Base-by-base conservation (phyloP, 441 rosid genomes). In the Isatis lusitanica region DNA sequence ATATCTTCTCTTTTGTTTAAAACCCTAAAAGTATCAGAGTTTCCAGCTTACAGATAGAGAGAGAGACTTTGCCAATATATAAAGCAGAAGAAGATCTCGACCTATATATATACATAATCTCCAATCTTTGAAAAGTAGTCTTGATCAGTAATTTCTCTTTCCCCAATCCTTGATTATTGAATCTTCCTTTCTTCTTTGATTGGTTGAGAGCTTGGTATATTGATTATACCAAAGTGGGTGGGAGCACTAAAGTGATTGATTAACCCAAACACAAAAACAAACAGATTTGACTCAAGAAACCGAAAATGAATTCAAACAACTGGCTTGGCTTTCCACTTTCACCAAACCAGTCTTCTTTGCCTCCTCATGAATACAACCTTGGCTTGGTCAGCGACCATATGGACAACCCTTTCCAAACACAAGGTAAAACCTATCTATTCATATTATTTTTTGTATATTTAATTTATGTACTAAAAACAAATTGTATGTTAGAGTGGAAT, bases 261-360 rank as follows among this genome's bases (percentile, higher is more conserved):
- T 16, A 63, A 55, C 74, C 60, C 61, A 47, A 70, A 63, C 39
- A 63, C 43, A 74, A 55, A 16, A n/a, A 26, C 46, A 74, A 42
- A 63, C 62, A 44, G 28, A 75, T 56, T 76, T 76, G 52, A 63
- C 28, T 63, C 47, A 48, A 40, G 31, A 52, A 60, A n/a, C 36
- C 35, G 44, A 71, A 60, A 84, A 91, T 89, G 97, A 92, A 90
- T 85, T 84, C 99, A 68, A 95, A 95, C 90, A 95, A 95, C 88
- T 93, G 99, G 99, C 97, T 95, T 28, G 90, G 98, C 1, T 95
- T 95, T 71, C 97, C 99, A 6, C 94, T 91, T 69, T 91, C 99
- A 76, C 98, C 97, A 7, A 83, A 90, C 59, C 85, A 90, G 66
- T 70, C 97, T 69, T 80, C 98, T n/a, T 67, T 92, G 72, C 93